Evolutionary conservation across 108 stramenopile genomes (phyloP).

Genomic region (Pelagomonas calceolata): DNA sequence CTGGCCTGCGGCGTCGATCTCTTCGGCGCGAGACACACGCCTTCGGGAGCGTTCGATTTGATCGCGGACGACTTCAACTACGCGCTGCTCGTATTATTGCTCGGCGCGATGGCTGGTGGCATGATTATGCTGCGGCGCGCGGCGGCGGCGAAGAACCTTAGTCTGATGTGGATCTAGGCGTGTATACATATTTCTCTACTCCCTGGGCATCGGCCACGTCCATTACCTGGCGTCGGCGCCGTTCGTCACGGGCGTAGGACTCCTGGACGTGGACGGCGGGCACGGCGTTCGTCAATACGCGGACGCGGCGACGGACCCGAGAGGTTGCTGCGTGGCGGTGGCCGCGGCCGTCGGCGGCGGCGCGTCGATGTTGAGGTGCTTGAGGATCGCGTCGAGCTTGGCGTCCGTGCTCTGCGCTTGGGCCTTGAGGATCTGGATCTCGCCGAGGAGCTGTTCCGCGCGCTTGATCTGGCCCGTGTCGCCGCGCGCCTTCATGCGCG

Average conservation of each 20-base stretch:
- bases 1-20: slow-evolving; percentile 29
- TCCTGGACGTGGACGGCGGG: slow-evolving; percentile 51
- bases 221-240: slow-evolving; percentile 40
- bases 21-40: slow-evolving; percentile 26
- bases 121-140: not conserved
- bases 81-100: slow-evolving; percentile 22
- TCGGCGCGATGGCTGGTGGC: slow-evolving; percentile 9
- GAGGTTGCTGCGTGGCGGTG: too few relatives aligned
- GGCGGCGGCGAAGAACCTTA: not conserved
- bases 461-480: too few relatives aligned
- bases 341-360: too few relatives aligned
- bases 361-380: too few relatives aligned
- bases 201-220: too few relatives aligned
- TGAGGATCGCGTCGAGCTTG: too few relatives aligned
- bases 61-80: slow-evolving; percentile 39
- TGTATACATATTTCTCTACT: too few relatives aligned
- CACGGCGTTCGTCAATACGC: slow-evolving; percentile 53
- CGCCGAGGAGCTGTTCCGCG: too few relatives aligned
- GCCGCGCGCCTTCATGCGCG: too few relatives aligned
- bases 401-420: too few relatives aligned
- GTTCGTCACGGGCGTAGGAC: slow-evolving; percentile 49
- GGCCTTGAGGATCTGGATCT: too few relatives aligned
- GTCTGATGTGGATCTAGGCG: not conserved
- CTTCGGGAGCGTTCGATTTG: slow-evolving; percentile 35
- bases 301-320: slow-evolving; percentile 41